phyloP scores from a whole-genome alignment of 768 basidiomycete genomes.

The Leccinellum albellum region DNA sequence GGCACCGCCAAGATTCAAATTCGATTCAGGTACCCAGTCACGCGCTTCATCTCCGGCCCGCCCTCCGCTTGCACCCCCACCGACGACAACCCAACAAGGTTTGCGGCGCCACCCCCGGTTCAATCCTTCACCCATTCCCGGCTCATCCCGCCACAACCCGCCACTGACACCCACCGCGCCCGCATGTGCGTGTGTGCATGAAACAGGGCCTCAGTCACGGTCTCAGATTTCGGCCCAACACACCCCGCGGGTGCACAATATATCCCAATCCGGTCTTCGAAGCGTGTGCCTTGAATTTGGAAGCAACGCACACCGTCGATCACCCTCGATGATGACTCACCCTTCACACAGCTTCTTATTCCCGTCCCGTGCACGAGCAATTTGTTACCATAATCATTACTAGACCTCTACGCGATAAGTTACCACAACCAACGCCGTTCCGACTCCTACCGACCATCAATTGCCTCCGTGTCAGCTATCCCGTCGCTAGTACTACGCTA shows the following conservation, averaged over 20 bases:
- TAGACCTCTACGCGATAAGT: not conserved
- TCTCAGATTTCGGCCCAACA: not conserved
- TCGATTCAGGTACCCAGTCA: constrained; percentile 32
- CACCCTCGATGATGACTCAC: constrained; percentile 26
- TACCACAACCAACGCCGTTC: constrained; percentile 5
- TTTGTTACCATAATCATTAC: constrained; percentile 10
- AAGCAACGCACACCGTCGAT: constrained; percentile 27
- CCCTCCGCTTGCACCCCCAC: constrained; percentile 17
- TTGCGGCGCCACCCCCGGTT: constrained; percentile 19
- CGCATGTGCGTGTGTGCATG: not conserved
- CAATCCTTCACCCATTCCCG: constrained; percentile 13
- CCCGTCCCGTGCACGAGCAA: constrained; percentile 11
- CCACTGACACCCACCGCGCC: not conserved
- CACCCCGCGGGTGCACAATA: constrained; percentile 8
- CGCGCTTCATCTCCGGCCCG: constrained; percentile 15
- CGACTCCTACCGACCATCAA: not conserved
- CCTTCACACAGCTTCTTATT: constrained; percentile 4
- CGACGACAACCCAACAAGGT: constrained; percentile 12
- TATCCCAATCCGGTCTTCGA: constrained; percentile 17
- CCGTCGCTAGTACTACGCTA: not conserved
- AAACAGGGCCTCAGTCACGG: constrained; percentile 11
- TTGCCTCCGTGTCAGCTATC: not conserved
- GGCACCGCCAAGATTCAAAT: constrained; percentile 45
- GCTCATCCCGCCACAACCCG: constrained; percentile 6
- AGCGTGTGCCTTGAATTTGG: constrained; percentile 25